phyloP scores from a whole-genome alignment of 164 flowering plant genomes.

The Dillenia turbinata region DNA sequence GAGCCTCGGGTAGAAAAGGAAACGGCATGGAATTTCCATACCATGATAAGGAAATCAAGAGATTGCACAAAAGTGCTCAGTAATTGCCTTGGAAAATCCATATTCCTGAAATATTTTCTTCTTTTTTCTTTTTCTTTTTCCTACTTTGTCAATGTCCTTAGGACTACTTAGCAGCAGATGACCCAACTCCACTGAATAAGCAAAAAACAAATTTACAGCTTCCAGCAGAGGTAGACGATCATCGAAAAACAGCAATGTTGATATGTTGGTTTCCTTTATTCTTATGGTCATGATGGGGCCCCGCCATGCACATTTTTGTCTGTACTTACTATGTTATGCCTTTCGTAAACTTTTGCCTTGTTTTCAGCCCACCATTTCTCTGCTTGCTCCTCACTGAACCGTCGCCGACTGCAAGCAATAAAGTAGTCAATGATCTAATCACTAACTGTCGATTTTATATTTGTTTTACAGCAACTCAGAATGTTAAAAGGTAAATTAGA shows the following conservation, averaged over 20 bases:
- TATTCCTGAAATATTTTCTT: no score
- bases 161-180: no score
- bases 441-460: neutral
- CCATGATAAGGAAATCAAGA: no score
- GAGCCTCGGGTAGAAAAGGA: no score
- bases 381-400: slow-evolving; percentile 70
- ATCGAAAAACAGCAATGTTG: neutral
- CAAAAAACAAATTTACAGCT: slow-evolving; percentile 18
- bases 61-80: no score
- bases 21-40: no score
- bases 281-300: neutral
- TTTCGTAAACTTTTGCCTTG: slow-evolving; percentile 49
- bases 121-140: no score
- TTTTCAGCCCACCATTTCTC: slow-evolving; percentile 89
- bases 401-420: slow-evolving; percentile 52
- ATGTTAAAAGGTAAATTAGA: no score
- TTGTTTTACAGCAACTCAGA: no score
- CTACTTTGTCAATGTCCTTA: no score
- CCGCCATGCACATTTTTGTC: neutral
- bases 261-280: neutral
- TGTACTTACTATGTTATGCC: slow-evolving; percentile 34
- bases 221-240: slow-evolving; percentile 14
- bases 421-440: slow-evolving; percentile 6
- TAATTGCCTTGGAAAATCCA: no score
- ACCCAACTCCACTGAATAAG: slow-evolving; percentile 5